phyloP scores from a whole-genome alignment of 768 basidiomycete species.

The Exidia glandulosa region DNA sequence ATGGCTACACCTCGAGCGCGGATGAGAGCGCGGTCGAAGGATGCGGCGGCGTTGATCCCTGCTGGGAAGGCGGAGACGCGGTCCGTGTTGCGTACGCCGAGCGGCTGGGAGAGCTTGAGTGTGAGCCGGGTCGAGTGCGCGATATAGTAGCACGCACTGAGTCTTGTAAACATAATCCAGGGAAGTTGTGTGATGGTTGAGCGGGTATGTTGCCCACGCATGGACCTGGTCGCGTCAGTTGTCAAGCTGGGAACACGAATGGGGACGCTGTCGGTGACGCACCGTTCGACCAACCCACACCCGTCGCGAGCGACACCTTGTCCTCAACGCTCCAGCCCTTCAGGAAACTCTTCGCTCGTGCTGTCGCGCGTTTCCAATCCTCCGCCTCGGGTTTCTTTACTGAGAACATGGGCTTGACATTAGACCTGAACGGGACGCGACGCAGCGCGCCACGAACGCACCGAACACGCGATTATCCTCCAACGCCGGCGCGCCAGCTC shows the following conservation, averaged over 20 bases:
- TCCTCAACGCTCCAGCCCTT: slow-evolving; percentile 26
- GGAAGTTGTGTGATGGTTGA: slow-evolving; percentile 40
- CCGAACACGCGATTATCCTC: neutral
- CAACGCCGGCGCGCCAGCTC: neutral
- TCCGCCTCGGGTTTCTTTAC: neutral
- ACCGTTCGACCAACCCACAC: slow-evolving; percentile 48
- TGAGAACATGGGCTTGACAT: too few species aligned
- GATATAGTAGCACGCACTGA: slow-evolving; percentile 12
- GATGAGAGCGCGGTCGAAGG: slow-evolving; percentile 71
- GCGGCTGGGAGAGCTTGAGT: slow-evolving; percentile 39
- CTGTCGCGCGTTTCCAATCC: neutral
- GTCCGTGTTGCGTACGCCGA: slow-evolving; percentile 72
- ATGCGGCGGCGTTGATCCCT: slow-evolving; percentile 69
- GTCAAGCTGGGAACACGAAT: too few species aligned
- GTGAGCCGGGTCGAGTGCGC: slow-evolving; percentile 27
- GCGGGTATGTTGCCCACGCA: slow-evolving; percentile 60
- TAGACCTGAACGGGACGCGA: too few species aligned
- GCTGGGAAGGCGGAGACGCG: slow-evolving; percentile 72
- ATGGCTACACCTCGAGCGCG: slow-evolving; percentile 66
- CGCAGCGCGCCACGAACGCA: neutral
- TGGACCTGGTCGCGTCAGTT: slow-evolving; percentile 22
- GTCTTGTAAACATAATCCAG: slow-evolving; percentile 64
- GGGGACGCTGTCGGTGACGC: neutral
- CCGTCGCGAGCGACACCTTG: slow-evolving; percentile 53
- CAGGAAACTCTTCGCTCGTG: neutral